These are phyloP conservation scores for Cercospora zeae-maydis DNA, from an alignment of 2,329 filamentous ascomycete genomes.

Conservation along the genomic window DNA sequence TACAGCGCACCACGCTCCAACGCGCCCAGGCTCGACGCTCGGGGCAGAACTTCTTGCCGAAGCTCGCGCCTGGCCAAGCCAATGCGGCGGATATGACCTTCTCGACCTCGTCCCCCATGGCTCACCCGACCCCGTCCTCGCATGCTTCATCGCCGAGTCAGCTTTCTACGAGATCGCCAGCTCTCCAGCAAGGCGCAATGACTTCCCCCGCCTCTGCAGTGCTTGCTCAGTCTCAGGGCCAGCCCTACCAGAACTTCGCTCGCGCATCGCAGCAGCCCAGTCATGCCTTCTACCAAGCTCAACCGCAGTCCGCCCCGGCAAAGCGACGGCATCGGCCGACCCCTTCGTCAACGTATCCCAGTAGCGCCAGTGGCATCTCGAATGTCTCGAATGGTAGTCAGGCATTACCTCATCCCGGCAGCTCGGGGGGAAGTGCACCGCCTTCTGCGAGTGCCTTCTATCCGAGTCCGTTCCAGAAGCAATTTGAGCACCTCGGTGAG, in stretches of 20 bases:
- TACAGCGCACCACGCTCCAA: slow-evolving; percentile 77
- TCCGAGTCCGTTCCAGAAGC: slow-evolving; percentile 83
- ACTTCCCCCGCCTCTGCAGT: slow-evolving; percentile 59
- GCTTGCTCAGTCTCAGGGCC: slow-evolving; percentile 49
- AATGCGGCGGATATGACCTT: slow-evolving; percentile 40
- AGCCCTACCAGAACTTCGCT: slow-evolving; percentile 42
- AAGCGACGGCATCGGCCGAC: slow-evolving; percentile 25
- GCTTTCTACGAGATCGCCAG: slow-evolving; percentile 57
- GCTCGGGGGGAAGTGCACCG: slow-evolving; percentile 35
- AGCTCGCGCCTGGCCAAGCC: slow-evolving; percentile 40
- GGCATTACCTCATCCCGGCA: slow-evolving; percentile 31
- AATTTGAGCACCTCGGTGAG: slow-evolving; percentile 95
- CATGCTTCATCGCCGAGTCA: slow-evolving; percentile 67
- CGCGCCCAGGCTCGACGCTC: slow-evolving; percentile 54
- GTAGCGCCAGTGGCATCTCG: slow-evolving; percentile 35
- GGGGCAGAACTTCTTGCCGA: slow-evolving; percentile 34
- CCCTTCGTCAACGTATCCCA: slow-evolving; percentile 25
- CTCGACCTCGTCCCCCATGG: slow-evolving; percentile 63
- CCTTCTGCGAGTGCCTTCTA: slow-evolving; percentile 59
- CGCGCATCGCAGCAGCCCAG: slow-evolving; percentile 41
- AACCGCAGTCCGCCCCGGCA: slow-evolving; percentile 36
- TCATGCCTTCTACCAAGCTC: slow-evolving; percentile 44
- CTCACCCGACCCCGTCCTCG: slow-evolving; percentile 77
- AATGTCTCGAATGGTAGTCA: slow-evolving; percentile 27
- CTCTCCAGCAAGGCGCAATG: slow-evolving; percentile 57